Evolutionary conservation across 306 rosid genomes (phyloP).

Genomic region (Arachis stenosperma): DNA sequence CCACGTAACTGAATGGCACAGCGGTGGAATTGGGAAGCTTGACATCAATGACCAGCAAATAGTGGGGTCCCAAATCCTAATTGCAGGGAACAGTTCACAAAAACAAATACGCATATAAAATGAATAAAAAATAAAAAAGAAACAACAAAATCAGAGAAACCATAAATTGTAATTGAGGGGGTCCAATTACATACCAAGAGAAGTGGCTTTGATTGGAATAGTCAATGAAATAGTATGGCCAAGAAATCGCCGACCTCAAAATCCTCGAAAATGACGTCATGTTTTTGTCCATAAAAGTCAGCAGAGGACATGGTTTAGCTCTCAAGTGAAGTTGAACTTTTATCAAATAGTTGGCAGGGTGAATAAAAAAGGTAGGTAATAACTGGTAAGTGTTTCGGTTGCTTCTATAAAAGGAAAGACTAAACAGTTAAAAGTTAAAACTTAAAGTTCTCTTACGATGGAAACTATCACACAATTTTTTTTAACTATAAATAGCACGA

Average conservation of each 20-base stretch:
- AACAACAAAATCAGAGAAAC: background rate
- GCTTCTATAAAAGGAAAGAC: slow-evolving; percentile 11
- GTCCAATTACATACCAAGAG: background rate
- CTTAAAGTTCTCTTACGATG: background rate
- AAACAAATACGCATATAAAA: background rate
- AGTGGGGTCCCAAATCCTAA: background rate
- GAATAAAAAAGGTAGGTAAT: background rate
- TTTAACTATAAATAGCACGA: slow-evolving; percentile 30
- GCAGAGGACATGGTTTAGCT: slow-evolving; percentile 11
- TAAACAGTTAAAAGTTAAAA: background rate
- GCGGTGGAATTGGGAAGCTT: background rate
- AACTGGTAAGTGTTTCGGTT: background rate
- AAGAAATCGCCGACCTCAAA: slow-evolving; percentile 30
- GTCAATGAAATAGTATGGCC: background rate
- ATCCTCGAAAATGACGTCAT: slow-evolving; percentile 37
- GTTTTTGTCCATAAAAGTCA: slow-evolving; percentile 26
- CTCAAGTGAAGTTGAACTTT: background rate
- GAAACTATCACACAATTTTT: background rate
- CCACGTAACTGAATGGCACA: background rate
- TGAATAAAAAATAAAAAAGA: too few relatives aligned
- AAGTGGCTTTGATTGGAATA: background rate
- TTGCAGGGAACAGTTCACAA: background rate
- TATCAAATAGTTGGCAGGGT: background rate
- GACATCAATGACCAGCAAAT: slow-evolving; percentile 4
- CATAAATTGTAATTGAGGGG: background rate